Percentiles rank a stretch among this genome's conserved stretches.
Conservation (phyloP, 225 moss, liverwort and hornwort species). For the Neckera pumila region DNA sequence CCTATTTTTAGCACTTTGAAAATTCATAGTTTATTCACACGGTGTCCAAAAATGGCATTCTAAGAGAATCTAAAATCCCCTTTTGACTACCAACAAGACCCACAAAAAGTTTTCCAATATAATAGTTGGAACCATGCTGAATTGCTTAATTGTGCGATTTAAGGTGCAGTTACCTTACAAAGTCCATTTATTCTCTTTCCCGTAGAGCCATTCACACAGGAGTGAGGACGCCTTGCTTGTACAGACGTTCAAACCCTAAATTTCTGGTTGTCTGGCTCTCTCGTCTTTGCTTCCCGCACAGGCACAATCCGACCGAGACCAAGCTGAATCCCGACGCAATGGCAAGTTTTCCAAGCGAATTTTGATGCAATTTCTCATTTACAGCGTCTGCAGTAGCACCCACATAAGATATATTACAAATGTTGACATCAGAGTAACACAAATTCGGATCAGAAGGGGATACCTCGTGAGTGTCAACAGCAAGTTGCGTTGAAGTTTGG, state of each 20-base stretch:
- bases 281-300: neutral
- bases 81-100: no score
- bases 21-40: no score
- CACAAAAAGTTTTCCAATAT: no score
- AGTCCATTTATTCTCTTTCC: neutral
- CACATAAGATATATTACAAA: no score
- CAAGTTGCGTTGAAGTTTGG: neutral
- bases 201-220: neutral
- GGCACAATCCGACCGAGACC: neutral
- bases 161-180: no score
- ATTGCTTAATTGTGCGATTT: no score
- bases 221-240: neutral
- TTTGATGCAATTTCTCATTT: neutral
- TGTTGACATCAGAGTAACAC: neutral
- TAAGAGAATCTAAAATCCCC: no score
- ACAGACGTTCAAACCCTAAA: neutral
- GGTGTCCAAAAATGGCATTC: no score
- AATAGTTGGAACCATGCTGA: no score
- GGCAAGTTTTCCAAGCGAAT: neutral
- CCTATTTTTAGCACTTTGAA: no score
- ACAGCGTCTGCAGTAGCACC: neutral
- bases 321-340: neutral
- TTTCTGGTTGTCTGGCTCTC: no score
- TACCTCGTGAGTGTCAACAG: neutral
- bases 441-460: neutral